Base-by-base conservation (phyloP, 2,329 filamentous ascomycete genomes). In the Colletotrichum endophyticum region DNA sequence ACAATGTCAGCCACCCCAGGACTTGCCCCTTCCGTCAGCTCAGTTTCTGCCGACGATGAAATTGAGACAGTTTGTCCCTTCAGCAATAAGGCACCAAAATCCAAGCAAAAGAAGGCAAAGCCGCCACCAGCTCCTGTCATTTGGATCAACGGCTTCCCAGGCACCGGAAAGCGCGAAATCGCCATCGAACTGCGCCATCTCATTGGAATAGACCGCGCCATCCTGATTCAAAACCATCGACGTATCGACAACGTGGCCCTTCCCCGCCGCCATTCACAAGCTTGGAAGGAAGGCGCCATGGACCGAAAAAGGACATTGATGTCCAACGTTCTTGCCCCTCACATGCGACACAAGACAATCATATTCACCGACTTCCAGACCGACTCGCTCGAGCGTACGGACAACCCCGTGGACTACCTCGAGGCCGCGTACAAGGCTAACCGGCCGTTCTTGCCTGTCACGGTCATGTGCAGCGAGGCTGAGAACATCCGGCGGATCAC, bases 31-130 rank as follows among this genome's bases (percentile, higher is more conserved):
- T 22, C 44, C 7, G 44, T 22, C 44, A 49, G 44, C 44, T 13
- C 44, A 22, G 6, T 0, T 9, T 13, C 9, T 22, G 9, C 1
- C 11, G n/a, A 5, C 11, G 11, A 22, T 0, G 44, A 8, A 49
- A 49, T 12, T 13, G 0, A 3, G 15, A 0, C 6, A 16, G 7
- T 22, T 16, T 0, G 3, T 49, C 11, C 4, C 44, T 49, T n/a
- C 19, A 19, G 6, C 11, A 7, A 1, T 0, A 49, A 7, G 15
- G 2, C n/a, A 1, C 8, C 9, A 3, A 22, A 13, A 22, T 2
- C n/a, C 3, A 49, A 22, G n/a, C 11, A 49, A 49, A 49, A 19
- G 8, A 19, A n/a, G 8, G n/a, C 39, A 11, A n/a, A 22, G 11
- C n/a, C 44, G 13, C 39, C 39, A 11, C 8, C 44, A 49, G 44